phyloP scores from a whole-genome alignment of 2,329 filamentous ascomycete genomes.

The Venturiaceae sp. region DNA sequence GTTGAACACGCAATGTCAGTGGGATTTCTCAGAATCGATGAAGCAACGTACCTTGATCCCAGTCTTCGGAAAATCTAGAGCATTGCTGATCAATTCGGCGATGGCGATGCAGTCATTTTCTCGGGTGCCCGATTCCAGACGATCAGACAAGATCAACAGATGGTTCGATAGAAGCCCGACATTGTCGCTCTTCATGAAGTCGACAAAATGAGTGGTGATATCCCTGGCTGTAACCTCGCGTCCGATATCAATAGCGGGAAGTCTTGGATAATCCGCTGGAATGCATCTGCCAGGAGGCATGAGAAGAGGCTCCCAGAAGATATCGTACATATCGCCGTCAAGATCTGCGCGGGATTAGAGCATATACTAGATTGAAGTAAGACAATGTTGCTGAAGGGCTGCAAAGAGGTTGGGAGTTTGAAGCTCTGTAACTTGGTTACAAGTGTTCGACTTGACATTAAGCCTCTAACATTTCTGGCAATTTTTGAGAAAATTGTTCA shows the following conservation, averaged over 20 bases:
- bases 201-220: constrained; percentile 73
- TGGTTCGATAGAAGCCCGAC: constrained; percentile 55
- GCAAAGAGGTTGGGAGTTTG: no score
- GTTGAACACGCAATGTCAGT: background rate
- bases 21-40: background rate
- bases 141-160: constrained; percentile 57
- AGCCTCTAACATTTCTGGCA: no score
- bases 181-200: constrained; percentile 61
- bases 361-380: no score
- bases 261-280: constrained; percentile 62
- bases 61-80: constrained; percentile 63
- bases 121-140: constrained; percentile 39
- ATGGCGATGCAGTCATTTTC: constrained; percentile 43
- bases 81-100: constrained; percentile 57
- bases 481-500: no score
- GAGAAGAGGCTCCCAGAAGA: constrained; percentile 60
- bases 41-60: constrained; percentile 42
- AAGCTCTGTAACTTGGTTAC: no score
- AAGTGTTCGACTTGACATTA: no score
- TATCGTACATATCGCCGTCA: constrained; percentile 72
- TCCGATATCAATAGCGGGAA: constrained; percentile 47
- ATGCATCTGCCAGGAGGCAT: constrained; percentile 26
- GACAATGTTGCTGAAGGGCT: no score
- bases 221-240: constrained; percentile 51
- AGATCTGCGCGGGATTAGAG: constrained; percentile 53